Evolutionary conservation across 306 rosid species (phyloP).

Genomic region (Notholithocarpus densiflorus): DNA sequence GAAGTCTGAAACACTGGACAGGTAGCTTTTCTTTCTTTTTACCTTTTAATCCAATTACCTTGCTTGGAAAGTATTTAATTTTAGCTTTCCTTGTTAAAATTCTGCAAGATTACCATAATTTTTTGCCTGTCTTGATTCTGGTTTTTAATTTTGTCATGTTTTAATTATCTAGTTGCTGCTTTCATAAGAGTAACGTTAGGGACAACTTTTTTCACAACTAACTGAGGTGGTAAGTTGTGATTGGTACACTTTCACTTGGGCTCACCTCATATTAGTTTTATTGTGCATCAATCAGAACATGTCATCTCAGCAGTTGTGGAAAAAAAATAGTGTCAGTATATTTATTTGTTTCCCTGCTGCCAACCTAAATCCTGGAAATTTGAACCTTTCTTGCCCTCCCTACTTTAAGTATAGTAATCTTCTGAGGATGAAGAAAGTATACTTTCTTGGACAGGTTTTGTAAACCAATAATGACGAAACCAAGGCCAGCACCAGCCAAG

Average conservation of each 20-base stretch:
- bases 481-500: conserved; percentile 66
- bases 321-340: too few relatives aligned
- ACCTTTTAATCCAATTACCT: not conserved
- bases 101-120: not conserved
- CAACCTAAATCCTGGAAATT: not conserved
- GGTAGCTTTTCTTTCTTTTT: conserved; percentile 39
- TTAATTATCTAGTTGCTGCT: not conserved
- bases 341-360: not conserved
- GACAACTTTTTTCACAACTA: too few relatives aligned
- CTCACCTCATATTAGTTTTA: too few relatives aligned
- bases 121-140: not conserved
- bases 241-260: too few relatives aligned
- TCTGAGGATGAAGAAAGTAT: not conserved
- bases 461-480: conserved; percentile 84
- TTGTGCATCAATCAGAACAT: too few relatives aligned
- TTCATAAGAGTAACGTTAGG: too few relatives aligned
- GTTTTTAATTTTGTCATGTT: not conserved
- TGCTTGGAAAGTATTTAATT: not conserved
- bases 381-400: not conserved
- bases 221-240: too few relatives aligned
- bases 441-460: conserved; percentile 46
- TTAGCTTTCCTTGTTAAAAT: not conserved
- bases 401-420: not conserved
- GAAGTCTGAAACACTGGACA: conserved; percentile 79
- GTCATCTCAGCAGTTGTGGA: too few relatives aligned